Evolutionary conservation across 2,329 filamentous ascomycete genomes (phyloP).

Genomic region (Alternaria hordeiaustralica): DNA sequence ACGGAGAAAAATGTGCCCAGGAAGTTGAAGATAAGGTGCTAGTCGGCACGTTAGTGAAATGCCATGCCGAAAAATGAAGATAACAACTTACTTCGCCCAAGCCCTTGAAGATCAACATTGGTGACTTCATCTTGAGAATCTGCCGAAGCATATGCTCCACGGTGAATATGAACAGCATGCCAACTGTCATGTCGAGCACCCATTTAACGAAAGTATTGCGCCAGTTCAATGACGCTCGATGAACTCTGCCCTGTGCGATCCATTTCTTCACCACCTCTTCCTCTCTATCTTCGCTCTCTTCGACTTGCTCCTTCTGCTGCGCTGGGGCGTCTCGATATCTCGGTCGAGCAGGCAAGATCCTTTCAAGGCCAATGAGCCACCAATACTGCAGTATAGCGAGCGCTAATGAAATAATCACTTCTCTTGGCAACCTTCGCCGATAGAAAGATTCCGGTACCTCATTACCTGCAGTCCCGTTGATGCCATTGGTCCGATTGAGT

Average conservation of each 20-base stretch:
- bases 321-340: background rate
- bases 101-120: background rate
- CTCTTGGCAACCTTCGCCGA: conserved; percentile 4
- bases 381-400: conserved; percentile 15
- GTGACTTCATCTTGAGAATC: conserved; percentile 7
- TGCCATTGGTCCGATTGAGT: background rate
- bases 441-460: conserved; percentile 11
- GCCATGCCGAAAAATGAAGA: background rate
- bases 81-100: conserved; percentile 9
- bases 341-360: conserved; percentile 14
- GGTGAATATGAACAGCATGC: conserved; percentile 1
- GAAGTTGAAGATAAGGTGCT: conserved; percentile 5
- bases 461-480: background rate
- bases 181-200: conserved; percentile 19
- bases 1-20: conserved; percentile 4
- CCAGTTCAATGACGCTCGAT: conserved; percentile 22
- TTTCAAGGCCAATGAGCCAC: conserved; percentile 21
- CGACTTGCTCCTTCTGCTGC: conserved; percentile 4
- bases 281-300: conserved; percentile 18
- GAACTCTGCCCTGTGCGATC: conserved; percentile 22
- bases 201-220: conserved; percentile 26
- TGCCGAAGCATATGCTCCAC: conserved; percentile 1
- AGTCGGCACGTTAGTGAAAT: background rate
- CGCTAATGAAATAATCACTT: background rate
- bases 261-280: conserved; percentile 26